Conservation (phyloP, 768 basidiomycete genomes). For the Omphalotus guepiniiformis region DNA sequence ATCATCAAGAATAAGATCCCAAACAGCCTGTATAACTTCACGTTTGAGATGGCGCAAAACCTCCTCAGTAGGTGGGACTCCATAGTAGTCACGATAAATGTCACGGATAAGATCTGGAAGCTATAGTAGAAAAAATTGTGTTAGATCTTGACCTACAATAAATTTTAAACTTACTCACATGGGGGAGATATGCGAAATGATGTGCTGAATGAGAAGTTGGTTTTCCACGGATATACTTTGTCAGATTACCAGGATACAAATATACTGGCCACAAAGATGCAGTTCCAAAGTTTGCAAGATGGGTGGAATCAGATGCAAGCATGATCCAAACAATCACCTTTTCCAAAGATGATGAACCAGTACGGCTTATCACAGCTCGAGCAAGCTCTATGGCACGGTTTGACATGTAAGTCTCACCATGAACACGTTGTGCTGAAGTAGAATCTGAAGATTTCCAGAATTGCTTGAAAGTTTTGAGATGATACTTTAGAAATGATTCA, state of each 20-base stretch:
- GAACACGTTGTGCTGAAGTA: not conserved
- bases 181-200: conserved; percentile 40
- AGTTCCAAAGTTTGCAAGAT: not conserved
- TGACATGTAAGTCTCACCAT: not conserved
- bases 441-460: conserved; percentile 11
- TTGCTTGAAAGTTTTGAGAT: conserved; percentile 14
- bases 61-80: conserved; percentile 4
- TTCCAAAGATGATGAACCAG: conserved; percentile 10
- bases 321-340: not conserved
- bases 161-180: conserved; percentile 17
- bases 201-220: conserved; percentile 29
- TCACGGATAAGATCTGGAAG: conserved; percentile 28
- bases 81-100: conserved; percentile 10
- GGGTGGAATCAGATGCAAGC: not conserved
- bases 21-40: conserved; percentile 15
- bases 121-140: conserved; percentile 10
- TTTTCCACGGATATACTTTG: conserved; percentile 12
- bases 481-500: conserved; percentile 9
- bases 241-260: not conserved
- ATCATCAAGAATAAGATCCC: conserved; percentile 23
- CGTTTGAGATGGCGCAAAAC: conserved; percentile 19
- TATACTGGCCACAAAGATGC: conserved; percentile 1
- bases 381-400: not conserved
- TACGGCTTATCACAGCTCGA: not conserved
- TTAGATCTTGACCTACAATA: not conserved